Percentiles rank a stretch among this genome's conserved stretches.
Evolutionary conservation across 345 rosid species (phyloP).

Genomic region (Eucalyptus paniculata): DNA sequence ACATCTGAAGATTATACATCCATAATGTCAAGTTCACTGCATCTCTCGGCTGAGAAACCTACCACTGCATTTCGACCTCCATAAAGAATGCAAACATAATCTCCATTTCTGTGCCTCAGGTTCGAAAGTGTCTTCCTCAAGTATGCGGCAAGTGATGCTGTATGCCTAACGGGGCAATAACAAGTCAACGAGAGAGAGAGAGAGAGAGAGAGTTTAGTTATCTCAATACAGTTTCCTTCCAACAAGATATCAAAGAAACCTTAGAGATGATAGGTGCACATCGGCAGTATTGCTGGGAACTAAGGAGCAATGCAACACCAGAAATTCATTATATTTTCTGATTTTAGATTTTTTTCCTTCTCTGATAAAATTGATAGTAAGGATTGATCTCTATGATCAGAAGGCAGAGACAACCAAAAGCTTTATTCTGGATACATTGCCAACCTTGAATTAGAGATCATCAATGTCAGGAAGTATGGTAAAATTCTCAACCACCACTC

Average conservation of each 20-base stretch:
- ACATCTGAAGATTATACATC: background rate
- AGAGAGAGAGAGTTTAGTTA: background rate
- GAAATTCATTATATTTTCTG: background rate
- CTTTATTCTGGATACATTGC: background rate
- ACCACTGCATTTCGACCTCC: slow-evolving; percentile 45
- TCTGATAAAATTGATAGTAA: background rate
- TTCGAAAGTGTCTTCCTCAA: slow-evolving; percentile 53
- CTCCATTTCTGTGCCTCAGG: slow-evolving; percentile 60
- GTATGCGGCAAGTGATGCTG: slow-evolving; percentile 45
- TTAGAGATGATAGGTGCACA: background rate
- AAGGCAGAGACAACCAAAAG: background rate
- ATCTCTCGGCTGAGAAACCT: background rate
- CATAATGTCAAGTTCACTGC: background rate
- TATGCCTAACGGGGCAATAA: slow-evolving; percentile 39
- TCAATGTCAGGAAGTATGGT: background rate
- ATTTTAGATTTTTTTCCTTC: background rate
- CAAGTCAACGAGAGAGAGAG: background rate
- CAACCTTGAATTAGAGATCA: background rate
- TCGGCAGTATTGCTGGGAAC: background rate
- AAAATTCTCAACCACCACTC: background rate
- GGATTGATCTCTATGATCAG: background rate
- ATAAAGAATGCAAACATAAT: slow-evolving; percentile 49
- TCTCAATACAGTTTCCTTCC: background rate
- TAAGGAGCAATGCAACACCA: background rate
- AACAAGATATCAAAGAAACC: background rate